Percentiles rank a stretch among this genome's conserved stretches.
These are phyloP conservation scores for Colletotrichum lupini DNA, from an alignment of 2,329 filamentous ascomycete genomes.

Conservation along the genomic window DNA sequence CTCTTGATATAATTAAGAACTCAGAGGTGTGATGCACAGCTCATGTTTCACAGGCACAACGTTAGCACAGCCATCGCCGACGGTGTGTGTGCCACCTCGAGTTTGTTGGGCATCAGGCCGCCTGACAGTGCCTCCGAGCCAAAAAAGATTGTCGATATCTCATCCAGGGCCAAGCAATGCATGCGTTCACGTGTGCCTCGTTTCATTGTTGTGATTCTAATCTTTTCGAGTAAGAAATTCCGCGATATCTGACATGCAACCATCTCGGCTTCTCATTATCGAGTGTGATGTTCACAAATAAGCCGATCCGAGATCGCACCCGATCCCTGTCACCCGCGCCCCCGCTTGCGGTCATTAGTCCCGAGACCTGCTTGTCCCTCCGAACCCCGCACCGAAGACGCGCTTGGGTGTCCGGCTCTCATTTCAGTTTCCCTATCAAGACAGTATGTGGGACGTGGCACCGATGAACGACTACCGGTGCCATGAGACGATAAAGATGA, in stretches of 20 bases:
- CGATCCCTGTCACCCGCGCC: conserved; percentile 4
- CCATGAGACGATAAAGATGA: background rate
- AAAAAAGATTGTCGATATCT: background rate
- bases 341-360: background rate
- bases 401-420: too few species aligned
- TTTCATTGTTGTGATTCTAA: too few species aligned
- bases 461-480: too few species aligned
- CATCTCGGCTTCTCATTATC: too few species aligned
- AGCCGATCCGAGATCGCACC: background rate
- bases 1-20: too few species aligned
- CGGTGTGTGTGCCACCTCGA: too few species aligned
- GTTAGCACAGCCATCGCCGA: background rate
- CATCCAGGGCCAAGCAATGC: background rate
- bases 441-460: too few species aligned
- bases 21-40: too few species aligned
- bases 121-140: background rate
- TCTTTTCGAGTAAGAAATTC: too few species aligned
- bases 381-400: background rate
- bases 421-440: too few species aligned
- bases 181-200: background rate
- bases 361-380: conserved; percentile 8
- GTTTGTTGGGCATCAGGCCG: background rate
- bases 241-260: too few species aligned
- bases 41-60: background rate
- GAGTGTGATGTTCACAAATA: background rate